These are phyloP conservation scores for Thielaviopsis punctulata DNA, from an alignment of 2,329 filamentous ascomycete genomes.

Conservation along the genomic window DNA sequence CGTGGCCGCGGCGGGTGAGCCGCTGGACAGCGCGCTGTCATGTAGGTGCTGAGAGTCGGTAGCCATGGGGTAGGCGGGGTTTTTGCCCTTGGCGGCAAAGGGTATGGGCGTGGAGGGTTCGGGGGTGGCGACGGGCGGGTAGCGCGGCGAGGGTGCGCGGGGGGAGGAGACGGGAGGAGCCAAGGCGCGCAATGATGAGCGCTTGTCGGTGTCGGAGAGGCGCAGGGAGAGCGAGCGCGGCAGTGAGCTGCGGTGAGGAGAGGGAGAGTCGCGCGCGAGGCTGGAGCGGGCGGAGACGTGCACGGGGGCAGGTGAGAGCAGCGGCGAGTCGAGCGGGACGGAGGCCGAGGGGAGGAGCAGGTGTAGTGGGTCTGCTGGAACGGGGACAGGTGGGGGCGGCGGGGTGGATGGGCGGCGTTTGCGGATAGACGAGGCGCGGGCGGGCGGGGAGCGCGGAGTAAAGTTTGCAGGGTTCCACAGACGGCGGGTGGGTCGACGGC, in stretches of 20 bases:
- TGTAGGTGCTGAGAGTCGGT: not conserved
- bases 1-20: conserved; percentile 17
- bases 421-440: conserved; percentile 14
- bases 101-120: not conserved
- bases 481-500: too few relatives aligned
- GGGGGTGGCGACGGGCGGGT: not conserved
- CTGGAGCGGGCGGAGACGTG: conserved; percentile 24
- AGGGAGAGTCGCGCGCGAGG: conserved; percentile 30
- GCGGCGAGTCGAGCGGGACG: conserved; percentile 30
- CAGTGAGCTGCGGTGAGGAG: conserved; percentile 32
- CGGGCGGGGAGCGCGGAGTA: conserved; percentile 27
- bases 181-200: not conserved
- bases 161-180: not conserved
- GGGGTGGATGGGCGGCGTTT: conserved; percentile 35
- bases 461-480: conserved; percentile 47
- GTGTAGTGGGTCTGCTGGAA: conserved; percentile 23
- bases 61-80: not conserved
- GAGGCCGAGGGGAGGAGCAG: conserved; percentile 20
- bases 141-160: not conserved
- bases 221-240: conserved; percentile 30
- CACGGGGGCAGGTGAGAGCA: conserved; percentile 31
- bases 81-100: not conserved
- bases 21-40: not conserved
- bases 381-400: conserved; percentile 32
- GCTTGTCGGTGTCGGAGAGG: conserved; percentile 35